Base-by-base conservation (phyloP, 176 grass and related monocot species). In the Bothriochloa decipiens region DNA sequence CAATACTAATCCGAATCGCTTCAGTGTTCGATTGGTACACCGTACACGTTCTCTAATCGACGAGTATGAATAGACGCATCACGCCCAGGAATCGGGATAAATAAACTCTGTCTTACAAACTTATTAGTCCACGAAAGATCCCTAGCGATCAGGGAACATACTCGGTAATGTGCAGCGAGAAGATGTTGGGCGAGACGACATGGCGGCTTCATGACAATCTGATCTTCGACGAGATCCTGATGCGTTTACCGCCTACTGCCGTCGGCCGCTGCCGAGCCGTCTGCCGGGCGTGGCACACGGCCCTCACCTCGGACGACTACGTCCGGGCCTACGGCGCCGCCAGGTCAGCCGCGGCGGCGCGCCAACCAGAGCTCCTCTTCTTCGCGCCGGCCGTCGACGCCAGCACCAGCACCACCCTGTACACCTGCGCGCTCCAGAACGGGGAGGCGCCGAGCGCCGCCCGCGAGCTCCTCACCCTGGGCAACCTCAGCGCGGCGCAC, bases 381-480 rank as follows among this genome's bases (percentile, higher is more conserved):
- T 39, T 39, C 74, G 50, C 4, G 74, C 32, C 50, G 11, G 32
- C 9, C 28, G 40, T 9, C 40, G 40, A 42, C 40, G 40, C 8
- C 40, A 10, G 0, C 72, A 1, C 26, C 17, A 25, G n/a, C 57
- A 10, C 20, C 8, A 33, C 46, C 4, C 7, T 52, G 15, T 53
- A 74, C 72, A 29, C 72, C 7, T 52, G 72, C 72, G 17, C 25
- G 71, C 25, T 50, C 15, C 26, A 45, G 13, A 1, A 10, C 26
- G 45, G 16, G 72, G 45, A 29, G 72, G 45, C 41, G 6, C 42
- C 50, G 27, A 7, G 57, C n/a, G 22, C 57, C n/a, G 33, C 83
- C 0, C 47, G 73, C 16, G 33, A 69, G 83, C 46, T 77, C 6
- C 45, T 84, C 62, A 68, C 22, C 62, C 33, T 84, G 23, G 22